Evolutionary conservation across 805 yeast genomes (phyloP).

Genomic region (Yarrowia bubula): DNA sequence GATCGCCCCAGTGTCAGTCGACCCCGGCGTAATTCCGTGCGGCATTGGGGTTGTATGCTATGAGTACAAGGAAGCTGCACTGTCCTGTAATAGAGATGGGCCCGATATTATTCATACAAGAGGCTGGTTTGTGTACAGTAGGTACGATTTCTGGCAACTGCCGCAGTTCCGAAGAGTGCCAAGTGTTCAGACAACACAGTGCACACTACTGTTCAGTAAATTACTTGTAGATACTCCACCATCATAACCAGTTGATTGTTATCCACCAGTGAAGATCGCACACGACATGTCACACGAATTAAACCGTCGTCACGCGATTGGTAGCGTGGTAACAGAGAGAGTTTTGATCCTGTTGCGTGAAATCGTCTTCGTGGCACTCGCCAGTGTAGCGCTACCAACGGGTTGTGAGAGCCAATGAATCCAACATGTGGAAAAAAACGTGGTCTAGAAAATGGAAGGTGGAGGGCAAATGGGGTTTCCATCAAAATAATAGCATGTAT

Average conservation of each 20-base stretch:
- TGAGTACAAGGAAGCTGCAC: no score
- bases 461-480: background rate
- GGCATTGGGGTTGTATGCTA: background rate
- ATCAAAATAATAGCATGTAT: no score
- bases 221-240: no score
- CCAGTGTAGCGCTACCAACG: background rate
- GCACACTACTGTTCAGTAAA: no score
- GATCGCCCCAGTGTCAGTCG: background rate
- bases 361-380: background rate
- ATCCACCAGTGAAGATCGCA: background rate
- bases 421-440: background rate
- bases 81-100: no score
- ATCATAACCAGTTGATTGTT: no score
- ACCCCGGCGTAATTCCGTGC: background rate
- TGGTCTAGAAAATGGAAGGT: background rate
- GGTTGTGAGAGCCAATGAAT: background rate
- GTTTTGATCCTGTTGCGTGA: background rate
- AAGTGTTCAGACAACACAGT: no score
- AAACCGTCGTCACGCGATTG: conserved; percentile 7
- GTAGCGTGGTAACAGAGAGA: background rate
- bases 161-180: no score
- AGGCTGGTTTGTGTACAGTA: no score
- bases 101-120: background rate
- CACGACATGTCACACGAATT: conserved; percentile 19
- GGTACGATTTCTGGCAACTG: no score